These are phyloP conservation scores for Avicennia marina DNA, from an alignment of 257 asterid genomes.

Conservation along the genomic window DNA sequence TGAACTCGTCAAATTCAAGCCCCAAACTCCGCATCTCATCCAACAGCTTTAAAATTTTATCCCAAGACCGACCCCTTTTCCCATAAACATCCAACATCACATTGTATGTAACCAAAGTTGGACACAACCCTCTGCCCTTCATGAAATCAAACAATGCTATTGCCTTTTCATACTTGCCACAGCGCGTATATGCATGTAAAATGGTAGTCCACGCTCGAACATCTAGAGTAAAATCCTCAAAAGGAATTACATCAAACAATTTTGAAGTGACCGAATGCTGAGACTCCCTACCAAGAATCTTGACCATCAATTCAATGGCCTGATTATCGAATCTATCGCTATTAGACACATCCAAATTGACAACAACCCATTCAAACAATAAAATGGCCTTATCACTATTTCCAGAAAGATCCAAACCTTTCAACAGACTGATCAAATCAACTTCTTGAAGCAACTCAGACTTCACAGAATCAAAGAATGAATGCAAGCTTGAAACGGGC, in stretches of 20 bases:
- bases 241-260: constrained; percentile 71
- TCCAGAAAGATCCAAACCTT: constrained; percentile 67
- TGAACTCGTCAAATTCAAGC: constrained; percentile 82
- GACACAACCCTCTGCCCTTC: constrained; percentile 51
- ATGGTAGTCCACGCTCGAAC: constrained; percentile 84
- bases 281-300: constrained; percentile 86
- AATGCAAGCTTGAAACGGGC: constrained; percentile 46
- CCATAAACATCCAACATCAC: constrained; percentile 95
- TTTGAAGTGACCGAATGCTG: constrained; percentile 65
- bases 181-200: constrained; percentile 74
- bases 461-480: constrained; percentile 60
- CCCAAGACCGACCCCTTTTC: constrained; percentile 82
- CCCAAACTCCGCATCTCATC: constrained; percentile 70
- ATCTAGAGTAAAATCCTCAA: constrained; percentile 55
- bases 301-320: constrained; percentile 73
- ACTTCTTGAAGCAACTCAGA: constrained; percentile 45
- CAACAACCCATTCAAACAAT: constrained; percentile 86
- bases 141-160: constrained; percentile 61
- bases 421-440: constrained; percentile 72
- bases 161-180: constrained; percentile 82
- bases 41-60: constrained; percentile 57
- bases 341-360: constrained; percentile 34
- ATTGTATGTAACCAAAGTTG: constrained; percentile 79
- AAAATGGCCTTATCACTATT: constrained; percentile 60
- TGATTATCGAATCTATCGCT: constrained; percentile 62